Base-by-base conservation (phyloP, 2,329 filamentous ascomycete species). In the Paecilomyces niveus region DNA sequence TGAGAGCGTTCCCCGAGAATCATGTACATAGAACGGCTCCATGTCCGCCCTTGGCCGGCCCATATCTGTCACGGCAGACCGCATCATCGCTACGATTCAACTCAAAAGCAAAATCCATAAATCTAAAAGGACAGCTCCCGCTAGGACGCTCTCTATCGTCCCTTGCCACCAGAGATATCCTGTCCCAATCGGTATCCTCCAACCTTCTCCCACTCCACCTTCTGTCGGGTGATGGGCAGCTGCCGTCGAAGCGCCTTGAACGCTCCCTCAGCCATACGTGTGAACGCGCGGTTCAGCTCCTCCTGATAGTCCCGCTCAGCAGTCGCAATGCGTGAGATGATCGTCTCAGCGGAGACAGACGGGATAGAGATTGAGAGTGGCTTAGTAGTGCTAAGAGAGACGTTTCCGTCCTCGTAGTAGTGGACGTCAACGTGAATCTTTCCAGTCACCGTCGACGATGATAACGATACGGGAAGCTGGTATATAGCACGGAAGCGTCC, bases 151-250 rank as follows among this genome's bases (percentile, higher is more conserved):
- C 7, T 58, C 32, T 64, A 70, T 61, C 69, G 66, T 39, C 65
- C 67, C 70, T 85, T 85, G 56, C 86, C 86, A 54, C 88, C 87
- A 18, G 87, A 86, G 73, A 91, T 90, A 70, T 90, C 89, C 74
- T 91, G 88, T 26, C 89, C 89, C 65, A 96, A 80, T 61, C 91
- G 83, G 79, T 99, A 99, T 66, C 91, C 92, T 53, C 90, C 89
- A 65, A 99, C 90, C 81, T 96, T 97, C 76, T 99, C 93, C 94
- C 94, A 99, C 78, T 99, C 94, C 67, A 99, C 93, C 83, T 97
- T 97, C 81, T 99, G 94, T 71, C 94, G 87, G 62, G 94, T 99
- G 60, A 99, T 92, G 0, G 94, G 94, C 72, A 99, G 79, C 78
- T 97, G 94, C 76, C 94, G 85, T 70, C 94, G 85, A 73, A 99